Base-by-base conservation (phyloP, 2,329 filamentous ascomycete genomes). In the Scedosporium boydii region DNA sequence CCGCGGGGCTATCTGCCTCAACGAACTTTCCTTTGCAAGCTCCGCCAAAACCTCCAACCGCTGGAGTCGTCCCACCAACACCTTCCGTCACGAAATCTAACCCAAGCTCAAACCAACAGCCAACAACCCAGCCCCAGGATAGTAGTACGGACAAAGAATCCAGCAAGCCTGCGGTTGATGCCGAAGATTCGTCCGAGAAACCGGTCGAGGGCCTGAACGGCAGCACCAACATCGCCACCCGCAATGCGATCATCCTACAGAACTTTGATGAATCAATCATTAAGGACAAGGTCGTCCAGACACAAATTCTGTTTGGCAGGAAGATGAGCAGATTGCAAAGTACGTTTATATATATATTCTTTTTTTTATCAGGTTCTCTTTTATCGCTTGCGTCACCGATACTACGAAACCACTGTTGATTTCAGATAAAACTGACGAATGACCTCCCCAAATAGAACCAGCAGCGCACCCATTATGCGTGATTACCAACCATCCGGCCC, bases 401-500 rank as follows among this genome's bases (percentile, higher is more conserved):
- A 62, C 59, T 23, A 16, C 38, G 48, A 53, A 27, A 60, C 26
- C n/a, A 29, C 16, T 18, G 10, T 59, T 12, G 27, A 44, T 23
- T 27, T 26, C 51, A 27, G 51, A 55, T 14, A 27, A 27, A 48
- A 16, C 21, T n/a, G 29, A 18, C 23, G 29, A 29, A 18, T 3
- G 4, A 2, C 3, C 51, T 6, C 3, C 5, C 12, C 26, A 27
- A 29, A 26, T 58, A 84, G 81, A 84, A 69, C 82, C 80, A 18
- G 71, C 80, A 3, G 76, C 80, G 14, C 70, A 74, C 1, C 76
- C 82, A 16, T 78, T 87, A 38, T 99, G 95, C 73, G 88, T 87
- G 58, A 93, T 98, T 70, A 97, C 91, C 1, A 89, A 88, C 69
- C 84, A 87, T 61, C 85, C 87, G 4, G 95, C 93, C 12, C 86